phyloP scores from a whole-genome alignment of 768 basidiomycete genomes.

The Rhizopogon rudus region DNA sequence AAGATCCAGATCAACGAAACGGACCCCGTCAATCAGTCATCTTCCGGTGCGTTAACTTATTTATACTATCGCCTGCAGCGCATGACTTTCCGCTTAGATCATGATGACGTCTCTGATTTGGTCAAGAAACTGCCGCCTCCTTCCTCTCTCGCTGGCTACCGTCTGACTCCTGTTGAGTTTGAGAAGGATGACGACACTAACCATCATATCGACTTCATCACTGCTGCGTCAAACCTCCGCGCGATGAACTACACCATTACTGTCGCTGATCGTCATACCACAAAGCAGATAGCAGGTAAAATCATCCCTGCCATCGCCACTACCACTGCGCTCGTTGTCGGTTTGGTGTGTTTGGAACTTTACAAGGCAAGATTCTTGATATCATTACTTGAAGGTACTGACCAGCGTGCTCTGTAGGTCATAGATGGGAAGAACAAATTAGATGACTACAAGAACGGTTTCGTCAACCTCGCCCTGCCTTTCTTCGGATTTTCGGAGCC shows the following conservation, averaged over 20 bases:
- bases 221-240: slow-evolving; percentile 93
- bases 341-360: slow-evolving; percentile 91
- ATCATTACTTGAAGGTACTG: not conserved
- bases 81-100: slow-evolving; percentile 27
- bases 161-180: slow-evolving; percentile 91
- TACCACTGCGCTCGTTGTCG: slow-evolving; percentile 93
- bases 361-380: slow-evolving; percentile 66
- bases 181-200: slow-evolving; percentile 99
- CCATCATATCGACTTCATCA: slow-evolving; percentile 98
- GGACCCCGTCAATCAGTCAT: slow-evolving; percentile 72
- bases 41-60: slow-evolving; percentile 15
- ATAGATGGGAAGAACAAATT: slow-evolving; percentile 93
- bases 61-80: not conserved
- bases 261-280: slow-evolving; percentile 82
- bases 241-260: slow-evolving; percentile 93
- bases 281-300: slow-evolving; percentile 98
- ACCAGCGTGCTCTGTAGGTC: slow-evolving; percentile 45
- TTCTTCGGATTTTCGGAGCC: slow-evolving; percentile 99
- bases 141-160: slow-evolving; percentile 92
- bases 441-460: slow-evolving; percentile 97
- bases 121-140: slow-evolving; percentile 77
- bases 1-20: slow-evolving; percentile 92
- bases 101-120: slow-evolving; percentile 50
- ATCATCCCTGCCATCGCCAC: slow-evolving; percentile 99
- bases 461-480: slow-evolving; percentile 94